Evolutionary conservation across 73 alveolate species (phyloP), one percentile per base, ranked within the genome.

Genomic region (Paramecium caudatum): DNA sequence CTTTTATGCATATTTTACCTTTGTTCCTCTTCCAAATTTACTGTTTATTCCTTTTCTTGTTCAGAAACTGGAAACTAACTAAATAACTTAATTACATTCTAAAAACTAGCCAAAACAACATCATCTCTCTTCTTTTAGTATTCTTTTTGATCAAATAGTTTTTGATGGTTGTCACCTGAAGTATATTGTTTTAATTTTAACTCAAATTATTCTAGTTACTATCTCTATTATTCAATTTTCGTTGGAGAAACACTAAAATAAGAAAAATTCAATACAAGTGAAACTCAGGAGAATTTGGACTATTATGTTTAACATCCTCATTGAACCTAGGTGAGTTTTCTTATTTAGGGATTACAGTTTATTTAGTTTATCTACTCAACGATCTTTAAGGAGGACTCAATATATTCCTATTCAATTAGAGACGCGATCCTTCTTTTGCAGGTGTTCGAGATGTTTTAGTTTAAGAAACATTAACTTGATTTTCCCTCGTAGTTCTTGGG

Each of bases 351-450:
- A 27, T 74, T 39, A 12, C 55, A 9, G 68, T 41, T 47, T 30
- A 74, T 74, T 74, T 74, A 15, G 88, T 41, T 74, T 74, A 74
- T 74, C 65, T 37, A 25, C 88, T 74, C 32, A 74, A 37, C 17
- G 88, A 74, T 74, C 88, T 36, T 43, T 74, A 36, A 41, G 88
- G 88, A 10, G 88, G 88, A 74, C 88, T 74, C 17, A 34, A 34
- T 32, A 37, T 17, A 68, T 68, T 68, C 37, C 84, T 15, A 37
- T 68, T 37, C 34, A 25, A 32, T 68, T 68, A 68, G 37, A 68
- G 25, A 34, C 30, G 9, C 34, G 80, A 19, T 27, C 27, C 43
- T 45, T 74, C 8, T 45, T 68, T 19, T 17, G 88, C 36, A 45
- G 65, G 69, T 13, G 39, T 39, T 8, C 47, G 88, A 12, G 80